These are phyloP conservation scores for Pyropia haitanensis DNA, from an alignment of 23 red algal genomes.

Conservation along the genomic window DNA sequence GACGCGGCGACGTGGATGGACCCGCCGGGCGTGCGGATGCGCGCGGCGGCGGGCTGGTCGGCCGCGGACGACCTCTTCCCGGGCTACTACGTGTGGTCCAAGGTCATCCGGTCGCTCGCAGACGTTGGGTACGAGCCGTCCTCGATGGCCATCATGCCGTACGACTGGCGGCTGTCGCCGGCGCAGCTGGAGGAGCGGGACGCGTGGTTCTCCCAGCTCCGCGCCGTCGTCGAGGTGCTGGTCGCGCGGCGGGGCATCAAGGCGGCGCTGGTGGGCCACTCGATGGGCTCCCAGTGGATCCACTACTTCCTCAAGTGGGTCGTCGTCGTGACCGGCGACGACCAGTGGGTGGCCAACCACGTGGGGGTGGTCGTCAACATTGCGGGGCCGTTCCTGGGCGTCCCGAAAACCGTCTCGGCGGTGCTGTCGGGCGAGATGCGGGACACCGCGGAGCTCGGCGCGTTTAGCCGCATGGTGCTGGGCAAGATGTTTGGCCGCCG, in stretches of 20 bases:
- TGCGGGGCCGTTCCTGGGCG: conserved; percentile 5
- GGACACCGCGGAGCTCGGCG: conserved; percentile 5
- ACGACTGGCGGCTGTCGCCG: background rate
- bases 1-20: background rate
- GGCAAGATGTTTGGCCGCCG: conserved; percentile 2
- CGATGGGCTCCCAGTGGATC: background rate
- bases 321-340: background rate
- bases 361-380: conserved; percentile 3
- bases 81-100: conserved; percentile 11
- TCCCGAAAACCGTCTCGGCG: conserved; percentile 5
- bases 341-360: conserved; percentile 1
- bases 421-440: conserved; percentile 6
- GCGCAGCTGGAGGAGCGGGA: background rate
- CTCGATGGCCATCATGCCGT: background rate
- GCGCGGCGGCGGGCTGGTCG: background rate
- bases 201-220: background rate
- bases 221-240: background rate
- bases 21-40: background rate
- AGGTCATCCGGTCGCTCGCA: background rate
- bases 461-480: background rate
- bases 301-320: conserved; percentile 11
- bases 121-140: conserved; percentile 7
- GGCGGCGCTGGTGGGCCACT: background rate
- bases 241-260: background rate
- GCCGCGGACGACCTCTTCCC: conserved; percentile 1